Conservation (phyloP, 257 asterid species). For the Ehretia macrophylla region DNA sequence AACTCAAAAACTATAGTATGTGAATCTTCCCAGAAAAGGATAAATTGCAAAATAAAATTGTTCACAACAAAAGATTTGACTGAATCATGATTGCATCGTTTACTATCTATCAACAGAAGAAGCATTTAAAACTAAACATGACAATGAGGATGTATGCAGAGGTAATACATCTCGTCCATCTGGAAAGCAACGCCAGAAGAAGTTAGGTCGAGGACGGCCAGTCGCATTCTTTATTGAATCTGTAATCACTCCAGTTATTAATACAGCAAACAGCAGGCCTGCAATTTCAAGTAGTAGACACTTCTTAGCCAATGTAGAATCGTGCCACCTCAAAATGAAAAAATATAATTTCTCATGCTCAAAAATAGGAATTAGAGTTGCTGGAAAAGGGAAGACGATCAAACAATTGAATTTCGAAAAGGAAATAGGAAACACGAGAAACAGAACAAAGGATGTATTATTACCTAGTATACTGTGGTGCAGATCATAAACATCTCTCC, state of each 20-base stretch:
- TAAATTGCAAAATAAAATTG: too few relatives aligned
- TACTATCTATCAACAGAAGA: too few relatives aligned
- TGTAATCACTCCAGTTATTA: constrained; percentile 75
- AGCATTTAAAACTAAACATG: too few relatives aligned
- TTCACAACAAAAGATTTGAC: too few relatives aligned
- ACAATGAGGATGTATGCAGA: neutral
- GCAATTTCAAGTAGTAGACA: constrained; percentile 21
- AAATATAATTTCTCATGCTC: neutral
- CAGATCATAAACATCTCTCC: constrained; percentile 75
- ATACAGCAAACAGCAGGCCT: constrained; percentile 68
- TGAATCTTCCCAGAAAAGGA: too few relatives aligned
- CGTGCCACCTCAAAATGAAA: too few relatives aligned
- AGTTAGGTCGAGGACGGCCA: constrained; percentile 85
- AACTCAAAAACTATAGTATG: too few relatives aligned
- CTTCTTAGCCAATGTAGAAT: constrained; percentile 9
- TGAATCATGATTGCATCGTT: too few relatives aligned
- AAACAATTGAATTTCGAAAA: neutral
- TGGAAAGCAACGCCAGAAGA: constrained; percentile 95
- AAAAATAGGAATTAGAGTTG: too few relatives aligned
- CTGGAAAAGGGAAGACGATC: neutral
- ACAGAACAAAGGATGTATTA: neutral
- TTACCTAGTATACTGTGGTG: constrained; percentile 75
- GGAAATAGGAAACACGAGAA: constrained; percentile 4
- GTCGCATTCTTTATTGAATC: constrained; percentile 80
- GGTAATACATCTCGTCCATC: constrained; percentile 58